Evolutionary conservation across 805 yeast genomes (phyloP).

Genomic region (Kodamaea lidongshanica): DNA sequence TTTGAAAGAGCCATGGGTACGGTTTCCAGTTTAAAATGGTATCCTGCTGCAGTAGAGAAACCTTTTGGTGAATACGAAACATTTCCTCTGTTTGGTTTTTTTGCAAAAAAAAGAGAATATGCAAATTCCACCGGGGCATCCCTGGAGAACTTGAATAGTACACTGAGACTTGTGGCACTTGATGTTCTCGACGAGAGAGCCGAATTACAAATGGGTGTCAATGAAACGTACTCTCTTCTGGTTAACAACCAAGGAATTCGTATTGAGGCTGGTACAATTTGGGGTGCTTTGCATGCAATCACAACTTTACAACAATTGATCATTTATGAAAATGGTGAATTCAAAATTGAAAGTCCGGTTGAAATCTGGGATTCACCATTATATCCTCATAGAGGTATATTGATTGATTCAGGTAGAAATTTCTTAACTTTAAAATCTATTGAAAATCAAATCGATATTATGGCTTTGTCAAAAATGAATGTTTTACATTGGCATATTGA

Average conservation of each 20-base stretch:
- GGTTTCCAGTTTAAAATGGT: slow-evolving; percentile 22
- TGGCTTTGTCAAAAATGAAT: slow-evolving; percentile 33
- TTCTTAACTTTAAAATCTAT: slow-evolving; percentile 20
- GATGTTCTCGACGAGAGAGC: slow-evolving; percentile 15
- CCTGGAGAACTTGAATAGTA: too few relatives aligned
- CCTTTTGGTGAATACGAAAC: slow-evolving; percentile 16
- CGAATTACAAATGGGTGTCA: slow-evolving; percentile 28
- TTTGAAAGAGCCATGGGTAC: slow-evolving; percentile 16
- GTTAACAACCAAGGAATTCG: slow-evolving; percentile 12
- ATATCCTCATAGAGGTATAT: slow-evolving; percentile 31
- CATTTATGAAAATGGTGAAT: slow-evolving; percentile 17
- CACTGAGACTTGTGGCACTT: slow-evolving; percentile 9
- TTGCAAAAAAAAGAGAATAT: too few relatives aligned
- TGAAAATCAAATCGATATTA: slow-evolving; percentile 29
- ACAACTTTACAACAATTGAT: slow-evolving; percentile 34
- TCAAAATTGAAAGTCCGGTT: slow-evolving; percentile 27
- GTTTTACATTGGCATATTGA: slow-evolving; percentile 36
- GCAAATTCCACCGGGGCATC: too few relatives aligned
- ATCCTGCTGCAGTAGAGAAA: slow-evolving; percentile 26
- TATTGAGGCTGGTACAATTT: slow-evolving; percentile 25
- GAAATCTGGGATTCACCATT: slow-evolving; percentile 28
- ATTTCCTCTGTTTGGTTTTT: slow-evolving; percentile 8
- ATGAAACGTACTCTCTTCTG: slow-evolving; percentile 27
- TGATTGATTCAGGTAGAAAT: slow-evolving; percentile 36
- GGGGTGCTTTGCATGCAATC: slow-evolving; percentile 38